Evolutionary conservation across 2,329 filamentous ascomycete species (phyloP), one percentile per base, ranked within the genome.

Genomic region (Acephala macrosclerotiorum): DNA sequence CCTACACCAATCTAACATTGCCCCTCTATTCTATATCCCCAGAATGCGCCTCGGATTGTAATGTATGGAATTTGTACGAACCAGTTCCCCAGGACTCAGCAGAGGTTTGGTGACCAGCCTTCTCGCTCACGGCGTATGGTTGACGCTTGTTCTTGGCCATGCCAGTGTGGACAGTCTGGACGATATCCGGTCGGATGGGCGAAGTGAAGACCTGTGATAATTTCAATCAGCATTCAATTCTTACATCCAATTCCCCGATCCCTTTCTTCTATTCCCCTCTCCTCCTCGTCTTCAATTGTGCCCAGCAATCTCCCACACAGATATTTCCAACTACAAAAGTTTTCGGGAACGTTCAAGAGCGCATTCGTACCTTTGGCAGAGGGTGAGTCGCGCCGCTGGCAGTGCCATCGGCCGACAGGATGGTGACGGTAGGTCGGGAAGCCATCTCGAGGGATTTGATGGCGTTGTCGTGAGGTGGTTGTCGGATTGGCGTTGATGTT

Each of bases 121-220:
- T 99, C 92, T 98, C 95, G 91, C 94, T 97, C 88, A 99, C 96
- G 80, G 96, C 90, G 84, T 99, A 99, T 77, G 96, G 94, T 87
- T 99, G 96, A 83, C 96, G 92, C 91, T 97, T 97, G 91, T 99
- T 99, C 93, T 99, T 99, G 82, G 95, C 95, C 88, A 99, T 96
- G 80, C 96, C 96, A 79, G 93, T 97, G 91, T 99, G 96, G 79
- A 98, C 89, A 75, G 83, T 83, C 82, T 98, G 95, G 81, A 99
- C 96, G 82, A 99, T 97, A 86, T 99, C 96, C 79, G 94, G 92
- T 83, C 96, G 95, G 88, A 99, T 98, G 77, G 96, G 96, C 77
- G 92, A 89, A 84, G 89, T 89, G 92, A 99, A 99, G 86, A 99
- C 95, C 84, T 77, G 68, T 72, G 65, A 22, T 59, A 61, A 61